Conservation (phyloP, 1,284 basidiomycete species). For the Rhodofomes roseus region DNA sequence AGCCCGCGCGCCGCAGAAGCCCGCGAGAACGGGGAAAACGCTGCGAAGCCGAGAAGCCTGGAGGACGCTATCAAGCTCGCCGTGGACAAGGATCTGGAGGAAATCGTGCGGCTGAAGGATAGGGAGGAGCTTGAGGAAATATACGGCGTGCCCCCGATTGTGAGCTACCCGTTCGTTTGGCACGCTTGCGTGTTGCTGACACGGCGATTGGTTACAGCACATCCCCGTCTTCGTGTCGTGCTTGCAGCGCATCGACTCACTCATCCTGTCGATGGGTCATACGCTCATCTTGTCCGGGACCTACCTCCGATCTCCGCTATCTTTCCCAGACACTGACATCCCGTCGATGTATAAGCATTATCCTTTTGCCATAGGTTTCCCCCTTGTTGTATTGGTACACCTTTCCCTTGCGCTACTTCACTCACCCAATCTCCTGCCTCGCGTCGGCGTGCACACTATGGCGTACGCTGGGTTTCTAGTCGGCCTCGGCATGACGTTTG, state of each 20-base stretch:
- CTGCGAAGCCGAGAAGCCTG: conserved; percentile 12
- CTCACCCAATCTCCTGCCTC: conserved; percentile 56
- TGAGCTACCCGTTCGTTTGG: conserved; percentile 31
- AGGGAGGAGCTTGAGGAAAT: conserved; percentile 73
- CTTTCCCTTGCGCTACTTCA: conserved; percentile 53
- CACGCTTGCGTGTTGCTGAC: background rate
- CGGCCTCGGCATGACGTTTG: conserved; percentile 62
- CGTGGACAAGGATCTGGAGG: conserved; percentile 61
- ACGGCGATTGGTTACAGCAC: conserved; percentile 36
- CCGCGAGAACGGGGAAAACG: conserved; percentile 6
- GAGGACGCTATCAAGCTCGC: conserved; percentile 31
- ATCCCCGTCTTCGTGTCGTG: conserved; percentile 75
- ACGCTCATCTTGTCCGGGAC: conserved; percentile 61
- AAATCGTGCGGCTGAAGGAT: conserved; percentile 54
- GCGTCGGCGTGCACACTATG: conserved; percentile 65
- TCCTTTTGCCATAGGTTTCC: conserved; percentile 42
- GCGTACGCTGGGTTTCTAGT: conserved; percentile 64
- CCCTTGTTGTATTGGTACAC: conserved; percentile 46
- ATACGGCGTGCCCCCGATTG: conserved; percentile 70
- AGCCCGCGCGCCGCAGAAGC: conserved; percentile 17
- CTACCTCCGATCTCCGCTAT: conserved; percentile 46
- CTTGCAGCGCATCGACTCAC: conserved; percentile 67
- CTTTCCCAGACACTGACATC: conserved; percentile 14
- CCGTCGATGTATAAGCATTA: conserved; percentile 26
- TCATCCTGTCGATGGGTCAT: conserved; percentile 63